Conservation (phyloP, 805 yeast genomes). For the Saccharomycopsis sp. region DNA sequence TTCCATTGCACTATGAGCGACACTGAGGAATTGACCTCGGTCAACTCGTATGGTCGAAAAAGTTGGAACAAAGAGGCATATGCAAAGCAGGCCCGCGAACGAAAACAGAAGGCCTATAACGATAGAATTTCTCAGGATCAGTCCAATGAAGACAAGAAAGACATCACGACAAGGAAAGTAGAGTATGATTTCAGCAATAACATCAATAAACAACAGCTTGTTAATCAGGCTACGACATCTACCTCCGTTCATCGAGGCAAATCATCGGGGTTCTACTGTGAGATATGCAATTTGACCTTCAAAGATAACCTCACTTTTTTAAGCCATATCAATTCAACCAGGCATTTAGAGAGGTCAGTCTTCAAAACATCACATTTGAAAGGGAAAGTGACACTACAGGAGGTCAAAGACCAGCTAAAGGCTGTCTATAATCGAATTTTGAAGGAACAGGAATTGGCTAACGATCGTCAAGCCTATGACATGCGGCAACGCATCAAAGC, state of each 20-base stretch:
- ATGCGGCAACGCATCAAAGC: conserved; percentile 16
- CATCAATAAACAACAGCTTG: conserved; percentile 31
- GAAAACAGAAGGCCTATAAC: conserved; percentile 22
- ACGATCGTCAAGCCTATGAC: conserved; percentile 14
- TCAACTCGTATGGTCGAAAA: conserved; percentile 45
- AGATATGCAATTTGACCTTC: conserved; percentile 69
- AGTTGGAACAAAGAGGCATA: conserved; percentile 71
- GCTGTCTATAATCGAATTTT: conserved; percentile 6
- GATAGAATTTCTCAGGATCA: conserved; percentile 21
- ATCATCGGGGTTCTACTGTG: conserved; percentile 82
- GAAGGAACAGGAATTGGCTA: conserved; percentile 8
- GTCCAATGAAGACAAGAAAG: conserved; percentile 24
- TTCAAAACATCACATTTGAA: conserved; percentile 4
- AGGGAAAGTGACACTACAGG: conserved; percentile 15
- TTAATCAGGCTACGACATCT: conserved; percentile 24
- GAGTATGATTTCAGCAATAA: conserved; percentile 25
- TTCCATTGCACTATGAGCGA: no score
- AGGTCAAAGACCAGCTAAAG: conserved; percentile 13
- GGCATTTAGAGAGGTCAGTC: conserved; percentile 57
- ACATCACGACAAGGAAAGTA: conserved; percentile 22
- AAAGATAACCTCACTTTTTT: conserved; percentile 76
- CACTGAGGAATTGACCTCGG: conserved; percentile 4
- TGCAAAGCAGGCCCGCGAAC: conserved; percentile 38
- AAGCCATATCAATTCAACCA: conserved; percentile 76
- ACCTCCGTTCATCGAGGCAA: conserved; percentile 38